Evolutionary conservation across 192 early-diverging fungal genomes (phyloP), one percentile per base, ranked within the genome.

Genomic region (Allomyces arbusculus): DNA sequence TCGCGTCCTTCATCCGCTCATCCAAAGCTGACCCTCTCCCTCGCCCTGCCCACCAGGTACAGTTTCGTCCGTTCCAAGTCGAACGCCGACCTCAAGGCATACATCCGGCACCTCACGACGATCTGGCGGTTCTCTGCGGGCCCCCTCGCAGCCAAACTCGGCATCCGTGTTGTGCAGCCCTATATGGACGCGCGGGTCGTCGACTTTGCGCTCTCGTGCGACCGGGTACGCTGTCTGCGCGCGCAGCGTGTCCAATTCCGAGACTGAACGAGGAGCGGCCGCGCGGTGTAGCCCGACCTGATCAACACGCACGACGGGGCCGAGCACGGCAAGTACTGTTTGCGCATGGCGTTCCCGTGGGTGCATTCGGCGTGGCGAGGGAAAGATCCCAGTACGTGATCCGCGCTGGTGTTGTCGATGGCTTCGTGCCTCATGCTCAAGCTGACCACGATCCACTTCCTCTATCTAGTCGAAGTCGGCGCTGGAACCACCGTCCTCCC

Each of bases 271-370:
- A 8, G 33, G 33, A 28, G 26, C 7, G 33, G 8, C 7, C 7
- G 33, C 33, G 33, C 33, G 33, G 33, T 40, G 33, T 40, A 40
- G 33, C 33, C 7, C 3, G 33, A 40, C 33, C 33, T 40, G 33
- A 40, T 40, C 33, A 40, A 40, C 33, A 40, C 7, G 33, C 33
- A 40, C 7, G 33, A 40, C 33, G 33, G 33, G 0, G 65, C 66
- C 16, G 28, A 68, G 9, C 78, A 78, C 61, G 86, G 86, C 6
- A 87, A 87, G 67, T 77, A 77, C 25, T 70, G 83, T 4, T 67
- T 87, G 65, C 68, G 86, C 22, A 63, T 68, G 66, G 86, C 86
- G 23, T 84, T 84, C 65, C 84, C 82, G 10, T 78, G 81, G n/a
- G 81, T 79, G 0, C 68, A 76, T 19, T 81, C 82, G 26, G 77